phyloP scores from a whole-genome alignment of 2,329 filamentous ascomycete genomes.

The Verticillium klebahnii region DNA sequence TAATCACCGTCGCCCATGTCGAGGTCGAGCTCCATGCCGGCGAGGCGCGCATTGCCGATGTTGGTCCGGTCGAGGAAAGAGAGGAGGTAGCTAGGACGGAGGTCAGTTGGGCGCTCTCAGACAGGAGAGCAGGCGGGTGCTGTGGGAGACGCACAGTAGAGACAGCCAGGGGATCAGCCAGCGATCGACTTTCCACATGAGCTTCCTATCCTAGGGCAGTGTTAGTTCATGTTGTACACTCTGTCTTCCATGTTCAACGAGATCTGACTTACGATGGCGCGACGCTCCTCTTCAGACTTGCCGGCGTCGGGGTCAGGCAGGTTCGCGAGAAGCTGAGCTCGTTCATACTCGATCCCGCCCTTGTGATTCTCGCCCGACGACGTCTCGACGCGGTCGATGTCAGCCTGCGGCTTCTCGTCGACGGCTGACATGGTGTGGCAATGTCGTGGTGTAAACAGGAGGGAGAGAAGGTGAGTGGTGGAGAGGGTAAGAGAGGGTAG shows the following conservation, averaged over 20 bases:
- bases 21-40: conserved; percentile 19
- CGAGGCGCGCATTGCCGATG: conserved; percentile 20
- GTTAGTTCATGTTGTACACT: background rate
- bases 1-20: conserved; percentile 42
- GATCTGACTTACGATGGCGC: conserved; percentile 48
- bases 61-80: conserved; percentile 23
- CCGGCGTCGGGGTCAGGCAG: conserved; percentile 51
- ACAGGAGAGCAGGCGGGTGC: too few relatives aligned
- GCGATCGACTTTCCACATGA: conserved; percentile 58
- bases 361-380: conserved; percentile 9
- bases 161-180: conserved; percentile 55
- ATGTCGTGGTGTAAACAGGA: background rate
- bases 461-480: background rate
- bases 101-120: background rate
- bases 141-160: conserved; percentile 1
- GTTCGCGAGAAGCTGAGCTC: conserved; percentile 19
- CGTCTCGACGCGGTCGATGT: conserved; percentile 7
- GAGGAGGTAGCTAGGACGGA: conserved; percentile 15
- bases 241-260: background rate
- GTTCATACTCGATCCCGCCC: conserved; percentile 18
- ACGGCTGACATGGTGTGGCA: conserved; percentile 7
- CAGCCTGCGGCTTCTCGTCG: conserved; percentile 9
- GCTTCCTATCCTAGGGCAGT: conserved; percentile 49
- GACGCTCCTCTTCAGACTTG: conserved; percentile 57
- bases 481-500: background rate